Conservation (phyloP, 805 yeast genomes). For the Candida patagonica region DNA sequence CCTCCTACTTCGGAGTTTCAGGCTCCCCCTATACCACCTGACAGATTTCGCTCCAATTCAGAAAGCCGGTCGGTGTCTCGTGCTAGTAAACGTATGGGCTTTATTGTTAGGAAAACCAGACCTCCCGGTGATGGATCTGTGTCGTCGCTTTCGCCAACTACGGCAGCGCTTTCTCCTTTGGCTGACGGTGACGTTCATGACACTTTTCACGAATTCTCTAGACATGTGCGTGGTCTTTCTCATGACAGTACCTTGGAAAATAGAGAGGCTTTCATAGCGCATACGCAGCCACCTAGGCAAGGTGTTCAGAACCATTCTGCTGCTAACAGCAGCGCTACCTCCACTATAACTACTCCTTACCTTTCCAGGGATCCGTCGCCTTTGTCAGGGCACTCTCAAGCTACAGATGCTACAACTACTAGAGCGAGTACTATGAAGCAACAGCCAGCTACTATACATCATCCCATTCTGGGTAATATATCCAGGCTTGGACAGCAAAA, state of each 20-base stretch:
- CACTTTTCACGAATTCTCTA: conserved; percentile 3
- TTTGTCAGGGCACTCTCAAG: too few relatives aligned
- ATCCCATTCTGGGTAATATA: too few relatives aligned
- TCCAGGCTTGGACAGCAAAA: too few relatives aligned
- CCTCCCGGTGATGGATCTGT: background rate
- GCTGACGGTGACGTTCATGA: conserved; percentile 2
- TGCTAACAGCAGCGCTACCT: too few relatives aligned
- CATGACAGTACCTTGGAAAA: conserved; percentile 10
- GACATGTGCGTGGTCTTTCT: conserved; percentile 12
- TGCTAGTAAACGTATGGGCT: conserved; percentile 70
- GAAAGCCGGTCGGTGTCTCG: conserved; percentile 44
- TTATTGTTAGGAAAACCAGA: conserved; percentile 40
- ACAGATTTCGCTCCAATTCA: conserved; percentile 29
- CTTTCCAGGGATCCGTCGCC: too few relatives aligned
- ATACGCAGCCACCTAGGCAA: too few relatives aligned
- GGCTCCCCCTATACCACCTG: conserved; percentile 11
- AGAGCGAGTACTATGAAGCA: background rate
- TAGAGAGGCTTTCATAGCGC: too few relatives aligned
- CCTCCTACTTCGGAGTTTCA: background rate
- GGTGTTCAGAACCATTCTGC: too few relatives aligned
- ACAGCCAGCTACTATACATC: conserved; percentile 3
- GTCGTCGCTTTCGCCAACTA: conserved; percentile 7
- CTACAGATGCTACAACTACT: too few relatives aligned
- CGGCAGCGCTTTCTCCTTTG: conserved; percentile 21
- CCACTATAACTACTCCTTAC: too few relatives aligned